A percentile compares a stretch with the other conserved stretches of the same genome.
Conservation (phyloP, 441 rosid species). For the Gossypium schwendimanii region DNA sequence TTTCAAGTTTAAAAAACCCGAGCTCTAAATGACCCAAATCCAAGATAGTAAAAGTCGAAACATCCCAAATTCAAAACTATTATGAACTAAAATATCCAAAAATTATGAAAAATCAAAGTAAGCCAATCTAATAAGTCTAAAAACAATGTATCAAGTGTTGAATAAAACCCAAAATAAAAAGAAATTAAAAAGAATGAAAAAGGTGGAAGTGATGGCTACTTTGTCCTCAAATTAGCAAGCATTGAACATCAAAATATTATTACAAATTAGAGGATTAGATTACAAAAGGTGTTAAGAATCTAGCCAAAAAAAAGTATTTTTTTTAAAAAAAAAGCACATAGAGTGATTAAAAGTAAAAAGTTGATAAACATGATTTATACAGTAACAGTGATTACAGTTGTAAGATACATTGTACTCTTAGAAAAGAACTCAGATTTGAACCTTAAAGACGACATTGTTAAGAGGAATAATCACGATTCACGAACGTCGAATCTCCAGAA, state of each 20-base stretch:
- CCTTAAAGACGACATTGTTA: too few species aligned
- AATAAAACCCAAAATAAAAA: not conserved
- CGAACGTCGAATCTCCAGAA: too few species aligned
- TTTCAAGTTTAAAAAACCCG: too few species aligned
- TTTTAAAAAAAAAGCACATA: constrained; percentile 11
- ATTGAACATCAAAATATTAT: constrained; percentile 18
- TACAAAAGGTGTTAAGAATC: constrained; percentile 25
- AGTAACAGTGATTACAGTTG: too few species aligned
- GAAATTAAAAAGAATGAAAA: not conserved
- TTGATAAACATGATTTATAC: not conserved
- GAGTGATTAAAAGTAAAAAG: constrained; percentile 29
- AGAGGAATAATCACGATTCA: too few species aligned
- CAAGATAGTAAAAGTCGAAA: too few species aligned
- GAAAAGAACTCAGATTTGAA: too few species aligned
- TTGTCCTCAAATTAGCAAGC: constrained; percentile 3
- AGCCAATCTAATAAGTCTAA: not conserved
- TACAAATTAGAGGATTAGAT: constrained; percentile 29
- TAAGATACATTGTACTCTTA: too few species aligned
- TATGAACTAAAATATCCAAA: too few species aligned
- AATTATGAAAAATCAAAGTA: too few species aligned
- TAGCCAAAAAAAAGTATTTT: not conserved
- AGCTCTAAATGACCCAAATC: too few species aligned
- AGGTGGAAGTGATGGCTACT: constrained; percentile 3
- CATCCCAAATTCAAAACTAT: too few species aligned
- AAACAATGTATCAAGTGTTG: not conserved